Evolutionary conservation across 2,329 filamentous ascomycete species (phyloP), one percentile per base, ranked within the genome.

Genomic region (Biscogniauxia mediterranea): DNA sequence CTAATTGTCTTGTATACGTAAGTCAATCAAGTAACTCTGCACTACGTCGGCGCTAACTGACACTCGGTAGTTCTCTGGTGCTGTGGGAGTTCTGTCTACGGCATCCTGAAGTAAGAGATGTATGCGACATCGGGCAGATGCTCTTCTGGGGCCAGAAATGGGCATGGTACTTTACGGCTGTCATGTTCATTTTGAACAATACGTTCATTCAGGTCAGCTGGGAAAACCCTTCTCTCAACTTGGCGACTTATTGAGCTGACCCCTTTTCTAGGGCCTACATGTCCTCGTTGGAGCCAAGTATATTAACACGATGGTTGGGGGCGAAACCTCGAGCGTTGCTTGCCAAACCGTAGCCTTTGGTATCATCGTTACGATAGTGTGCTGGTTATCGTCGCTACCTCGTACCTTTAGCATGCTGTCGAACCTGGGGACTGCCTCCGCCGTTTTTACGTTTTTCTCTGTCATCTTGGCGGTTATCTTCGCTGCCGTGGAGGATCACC

Each of bases 101-200:
- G 54, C 92, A 97, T 72, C 93, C 93, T 0, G 92, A 97, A 74
- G 88, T 96, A 62, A 88, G 92, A 68, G 93, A 97, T 78, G 91
- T 97, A 15, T 97, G 93, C 73, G 93, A 97, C 73, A 91, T 97
- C 72, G 93, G 93, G n/a, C 92, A 97, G 76, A 93, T 93, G 84
- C 85, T 97, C 21, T 97, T 96, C 77, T 96, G 90, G 88, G 89
- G 89, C 66, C 88, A 91, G 75, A 86, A 84, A 62, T 91, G 89
- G 85, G 85, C 84, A 2, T 88, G 85, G 85, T 88, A 83, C 74
- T 80, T 79, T 28, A 88, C 86, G 0, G 93, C 92, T 1, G 78
- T 92, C 74, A 96, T 96, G 90, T 97, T 97, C 76, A 79, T 97
- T 53, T 76, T 97, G 64, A 97, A 97, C 83, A 97, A 97, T 74